Conservation (phyloP, 176 grass and related monocot genomes). For the Oryza officinalis region DNA sequence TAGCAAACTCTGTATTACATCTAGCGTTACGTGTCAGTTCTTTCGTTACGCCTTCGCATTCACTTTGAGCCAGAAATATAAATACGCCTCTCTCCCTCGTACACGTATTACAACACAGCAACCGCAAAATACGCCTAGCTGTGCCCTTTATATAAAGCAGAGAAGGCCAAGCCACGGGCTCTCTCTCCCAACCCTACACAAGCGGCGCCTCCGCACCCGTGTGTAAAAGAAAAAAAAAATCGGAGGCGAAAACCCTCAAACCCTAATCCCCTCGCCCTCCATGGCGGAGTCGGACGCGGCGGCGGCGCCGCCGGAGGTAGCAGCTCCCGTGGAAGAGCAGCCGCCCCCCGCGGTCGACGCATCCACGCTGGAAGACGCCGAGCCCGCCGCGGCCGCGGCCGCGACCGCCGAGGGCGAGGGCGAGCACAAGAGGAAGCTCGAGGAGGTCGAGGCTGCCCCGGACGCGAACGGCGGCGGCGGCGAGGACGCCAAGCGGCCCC, state of each 20-base stretch:
- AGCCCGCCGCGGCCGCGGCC: background rate
- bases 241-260: constrained; percentile 45
- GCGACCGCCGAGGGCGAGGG: constrained; percentile 16
- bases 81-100: background rate
- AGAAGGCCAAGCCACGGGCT: background rate
- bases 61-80: rapidly evolving
- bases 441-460: constrained; percentile 19
- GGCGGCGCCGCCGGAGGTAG: constrained; percentile 32
- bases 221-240: background rate
- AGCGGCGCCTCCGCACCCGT: background rate
- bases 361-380: background rate
- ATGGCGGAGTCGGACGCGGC: constrained; percentile 69
- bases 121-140: background rate
- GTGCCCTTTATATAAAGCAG: background rate
- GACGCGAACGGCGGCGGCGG: constrained; percentile 38
- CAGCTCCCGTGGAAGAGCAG: constrained; percentile 7
- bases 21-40: background rate
- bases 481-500: constrained; percentile 48
- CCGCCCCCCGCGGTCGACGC: background rate
- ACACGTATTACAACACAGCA: background rate
- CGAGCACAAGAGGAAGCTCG: constrained; percentile 62
- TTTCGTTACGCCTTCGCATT: background rate
- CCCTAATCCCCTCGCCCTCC: constrained; percentile 50
- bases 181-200: constrained; percentile 5
- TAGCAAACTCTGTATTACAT: no score